phyloP scores from a whole-genome alignment of 2,329 filamentous ascomycete genomes.

The Waltergamsia citrina region DNA sequence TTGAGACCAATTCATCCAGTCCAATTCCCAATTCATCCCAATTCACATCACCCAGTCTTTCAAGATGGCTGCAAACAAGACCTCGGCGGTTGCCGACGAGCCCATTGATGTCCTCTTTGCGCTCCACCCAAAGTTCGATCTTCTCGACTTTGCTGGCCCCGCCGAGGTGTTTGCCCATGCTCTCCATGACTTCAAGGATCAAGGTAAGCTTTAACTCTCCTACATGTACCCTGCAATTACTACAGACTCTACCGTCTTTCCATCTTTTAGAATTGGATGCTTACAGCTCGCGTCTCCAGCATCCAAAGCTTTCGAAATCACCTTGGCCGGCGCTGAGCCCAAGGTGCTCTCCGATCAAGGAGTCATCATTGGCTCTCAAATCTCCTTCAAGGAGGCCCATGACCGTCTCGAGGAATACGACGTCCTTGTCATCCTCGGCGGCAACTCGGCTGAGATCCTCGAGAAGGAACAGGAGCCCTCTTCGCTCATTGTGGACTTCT shows the following conservation, averaged over 20 bases:
- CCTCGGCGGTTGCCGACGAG: slow-evolving; percentile 48
- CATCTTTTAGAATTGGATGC: neutral
- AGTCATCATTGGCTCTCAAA: slow-evolving; percentile 62
- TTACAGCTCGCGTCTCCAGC: slow-evolving; percentile 19
- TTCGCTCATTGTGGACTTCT: slow-evolving; percentile 63
- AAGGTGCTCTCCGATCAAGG: slow-evolving; percentile 52
- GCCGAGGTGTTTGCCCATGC: slow-evolving; percentile 41
- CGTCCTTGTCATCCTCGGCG: slow-evolving; percentile 69
- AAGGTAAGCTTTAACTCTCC: slow-evolving; percentile 28
- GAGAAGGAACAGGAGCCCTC: slow-evolving; percentile 62
- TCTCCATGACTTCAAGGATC: slow-evolving; percentile 42
- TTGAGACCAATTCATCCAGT: slow-evolving; percentile 7
- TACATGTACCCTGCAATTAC: neutral
- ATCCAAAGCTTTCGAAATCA: slow-evolving; percentile 49
- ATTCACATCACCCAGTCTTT: slow-evolving; percentile 11
- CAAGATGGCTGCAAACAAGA: slow-evolving; percentile 50
- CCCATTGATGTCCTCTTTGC: slow-evolving; percentile 52
- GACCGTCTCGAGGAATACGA: slow-evolving; percentile 68
- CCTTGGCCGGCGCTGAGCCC: slow-evolving; percentile 41
- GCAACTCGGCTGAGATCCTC: slow-evolving; percentile 53
- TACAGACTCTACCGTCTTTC: neutral
- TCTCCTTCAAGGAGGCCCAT: slow-evolving; percentile 70
- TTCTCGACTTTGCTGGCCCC: slow-evolving; percentile 48
- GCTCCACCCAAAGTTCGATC: slow-evolving; percentile 49
- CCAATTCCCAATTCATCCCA: slow-evolving; percentile 6